phyloP scores from a whole-genome alignment of 1,139 yeast species.

The Kodamaea alishanica region DNA sequence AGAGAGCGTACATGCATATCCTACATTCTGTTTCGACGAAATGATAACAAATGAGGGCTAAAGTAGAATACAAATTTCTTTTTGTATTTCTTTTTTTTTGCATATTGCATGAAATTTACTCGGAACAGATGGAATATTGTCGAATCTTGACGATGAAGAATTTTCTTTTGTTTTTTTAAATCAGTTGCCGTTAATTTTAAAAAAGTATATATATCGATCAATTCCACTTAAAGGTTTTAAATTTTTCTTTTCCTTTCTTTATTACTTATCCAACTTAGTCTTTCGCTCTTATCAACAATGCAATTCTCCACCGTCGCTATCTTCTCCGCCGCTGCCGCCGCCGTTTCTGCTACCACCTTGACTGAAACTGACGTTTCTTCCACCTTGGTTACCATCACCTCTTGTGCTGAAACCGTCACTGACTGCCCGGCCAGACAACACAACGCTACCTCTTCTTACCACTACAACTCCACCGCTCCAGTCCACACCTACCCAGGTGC shows the following conservation, averaged over 20 bases:
- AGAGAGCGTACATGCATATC: too few relatives aligned
- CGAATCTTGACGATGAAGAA: constrained; percentile 2
- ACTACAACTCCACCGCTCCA: constrained; percentile 27
- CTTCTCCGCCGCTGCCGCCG: constrained; percentile 39
- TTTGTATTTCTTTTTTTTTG: too few relatives aligned
- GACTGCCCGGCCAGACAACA: constrained; percentile 36
- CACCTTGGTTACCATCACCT: constrained; percentile 41
- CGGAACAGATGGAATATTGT: too few relatives aligned
- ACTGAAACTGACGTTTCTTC: constrained; percentile 30
- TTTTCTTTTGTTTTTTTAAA: not conserved
- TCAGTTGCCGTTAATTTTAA: not conserved
- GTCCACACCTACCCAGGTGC: constrained; percentile 39
- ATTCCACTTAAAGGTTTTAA: not conserved
- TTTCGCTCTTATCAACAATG: constrained; percentile 31
- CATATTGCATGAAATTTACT: too few relatives aligned
- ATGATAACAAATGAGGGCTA: too few relatives aligned
- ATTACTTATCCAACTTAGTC: constrained; percentile 26
- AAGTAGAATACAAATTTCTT: too few relatives aligned
- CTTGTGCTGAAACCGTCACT: constrained; percentile 38
- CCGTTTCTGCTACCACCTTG: constrained; percentile 33
- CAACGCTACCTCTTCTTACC: constrained; percentile 18
- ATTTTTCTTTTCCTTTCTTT: constrained; percentile 9
- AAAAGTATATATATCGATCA: constrained; percentile 5
- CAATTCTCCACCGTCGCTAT: constrained; percentile 48
- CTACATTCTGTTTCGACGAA: too few relatives aligned